A percentile compares a stretch with the other conserved stretches of the same genome.
Conservation (phyloP, 331 rosid species). For the Rosa hybrid region DNA sequence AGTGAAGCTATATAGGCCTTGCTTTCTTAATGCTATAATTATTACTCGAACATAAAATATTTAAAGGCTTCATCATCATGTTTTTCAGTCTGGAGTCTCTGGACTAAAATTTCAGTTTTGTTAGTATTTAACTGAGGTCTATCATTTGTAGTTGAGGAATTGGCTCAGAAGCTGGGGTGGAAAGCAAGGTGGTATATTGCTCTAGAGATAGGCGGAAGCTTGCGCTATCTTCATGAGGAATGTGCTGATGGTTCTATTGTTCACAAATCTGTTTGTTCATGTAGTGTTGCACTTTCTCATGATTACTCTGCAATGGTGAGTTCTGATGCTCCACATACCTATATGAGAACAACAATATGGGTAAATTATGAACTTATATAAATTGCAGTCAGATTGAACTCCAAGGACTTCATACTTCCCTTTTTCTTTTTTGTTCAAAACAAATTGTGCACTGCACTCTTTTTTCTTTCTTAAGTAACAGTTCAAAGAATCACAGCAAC, state of each 20-base stretch:
- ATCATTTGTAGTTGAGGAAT: constrained; percentile 21
- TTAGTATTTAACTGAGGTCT: neutral
- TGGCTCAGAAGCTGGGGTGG: constrained; percentile 31
- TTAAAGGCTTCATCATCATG: neutral
- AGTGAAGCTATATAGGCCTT: neutral
- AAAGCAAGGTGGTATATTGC: constrained; percentile 31
- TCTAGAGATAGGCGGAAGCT: constrained; percentile 29
- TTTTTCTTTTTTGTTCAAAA: neutral
- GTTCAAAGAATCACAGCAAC: neutral
- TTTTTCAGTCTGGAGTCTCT: neutral
- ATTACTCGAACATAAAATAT: too few relatives aligned
- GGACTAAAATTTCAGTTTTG: constrained; percentile 6
- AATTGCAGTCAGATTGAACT: neutral
- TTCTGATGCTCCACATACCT: neutral
- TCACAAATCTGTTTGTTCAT: constrained; percentile 22
- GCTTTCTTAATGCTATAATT: neutral
- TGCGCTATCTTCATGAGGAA: constrained; percentile 40
- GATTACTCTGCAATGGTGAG: constrained; percentile 30
- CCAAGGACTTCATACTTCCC: neutral
- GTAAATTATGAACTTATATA: neutral
- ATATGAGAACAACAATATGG: neutral
- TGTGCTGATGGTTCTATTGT: constrained; percentile 30
- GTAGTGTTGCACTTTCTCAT: constrained; percentile 11
- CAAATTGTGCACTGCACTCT: too few relatives aligned
- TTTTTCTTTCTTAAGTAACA: neutral